Percentiles rank a stretch among this genome's conserved stretches.
phyloP scores from a whole-genome alignment of 139 green algal genomes.

The Micromonas pusilla region DNA sequence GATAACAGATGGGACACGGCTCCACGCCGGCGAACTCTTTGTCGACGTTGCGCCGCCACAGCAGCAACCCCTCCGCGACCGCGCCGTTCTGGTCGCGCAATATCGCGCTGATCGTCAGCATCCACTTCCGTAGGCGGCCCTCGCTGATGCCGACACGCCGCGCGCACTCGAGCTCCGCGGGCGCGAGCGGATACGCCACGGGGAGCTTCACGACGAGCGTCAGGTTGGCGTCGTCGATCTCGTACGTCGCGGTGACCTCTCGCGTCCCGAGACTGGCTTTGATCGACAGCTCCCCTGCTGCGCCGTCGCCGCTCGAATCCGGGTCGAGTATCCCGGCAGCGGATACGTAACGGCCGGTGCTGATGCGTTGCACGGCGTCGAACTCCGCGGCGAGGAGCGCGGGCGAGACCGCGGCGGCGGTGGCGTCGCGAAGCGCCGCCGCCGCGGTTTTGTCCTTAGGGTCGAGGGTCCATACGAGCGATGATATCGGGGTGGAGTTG shows the following conservation, averaged over 20 bases:
- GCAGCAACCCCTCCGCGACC: slow-evolving; percentile 63
- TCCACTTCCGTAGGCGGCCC: slow-evolving; percentile 81
- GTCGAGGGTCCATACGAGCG: no score
- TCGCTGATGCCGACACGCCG: slow-evolving; percentile 67
- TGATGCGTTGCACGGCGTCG: slow-evolving; percentile 19
- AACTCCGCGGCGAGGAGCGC: slow-evolving; percentile 73
- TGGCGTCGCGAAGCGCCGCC: slow-evolving; percentile 72
- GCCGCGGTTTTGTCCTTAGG: slow-evolving; percentile 49
- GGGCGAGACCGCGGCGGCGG: slow-evolving; percentile 56
- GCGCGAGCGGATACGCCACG: slow-evolving; percentile 60
- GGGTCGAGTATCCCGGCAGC: no score
- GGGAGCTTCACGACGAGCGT: slow-evolving; percentile 81
- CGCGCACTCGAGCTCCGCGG: slow-evolving; percentile 52
- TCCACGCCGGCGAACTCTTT: slow-evolving; percentile 75
- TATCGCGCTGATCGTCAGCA: slow-evolving; percentile 81
- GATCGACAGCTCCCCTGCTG: background rate
- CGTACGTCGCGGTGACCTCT: slow-evolving; percentile 67
- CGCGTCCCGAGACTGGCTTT: slow-evolving; percentile 20
- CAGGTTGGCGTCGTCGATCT: slow-evolving; percentile 75
- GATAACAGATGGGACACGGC: slow-evolving; percentile 96
- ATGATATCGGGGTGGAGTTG: no score
- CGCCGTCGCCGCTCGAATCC: background rate
- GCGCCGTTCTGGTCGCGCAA: slow-evolving; percentile 57
- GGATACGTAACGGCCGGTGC: background rate
- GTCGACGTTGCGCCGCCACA: slow-evolving; percentile 79